A percentile compares a stretch with the other conserved stretches of the same genome.
Evolutionary conservation across 371 early-diverging fungal genomes (phyloP).

Genomic region (Mucor racemosus): DNA sequence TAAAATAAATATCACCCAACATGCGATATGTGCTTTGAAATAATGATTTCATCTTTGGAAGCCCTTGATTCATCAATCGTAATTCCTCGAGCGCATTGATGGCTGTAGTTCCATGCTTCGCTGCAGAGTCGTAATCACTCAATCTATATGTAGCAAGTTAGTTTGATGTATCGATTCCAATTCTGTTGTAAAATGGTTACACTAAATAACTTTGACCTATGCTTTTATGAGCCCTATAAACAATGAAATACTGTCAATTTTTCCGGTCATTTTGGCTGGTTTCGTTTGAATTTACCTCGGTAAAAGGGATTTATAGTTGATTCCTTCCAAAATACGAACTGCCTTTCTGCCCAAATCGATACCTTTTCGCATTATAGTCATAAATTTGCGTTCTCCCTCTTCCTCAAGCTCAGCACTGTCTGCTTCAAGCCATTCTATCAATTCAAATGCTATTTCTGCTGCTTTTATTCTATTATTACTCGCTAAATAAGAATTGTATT

Average conservation of each 20-base stretch:
- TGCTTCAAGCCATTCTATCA: constrained; percentile 30
- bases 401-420: constrained; percentile 23
- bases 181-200: constrained; percentile 18
- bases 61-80: not conserved
- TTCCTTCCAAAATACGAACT: constrained; percentile 1
- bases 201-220: constrained; percentile 28
- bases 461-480: constrained; percentile 16
- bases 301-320: not conserved
- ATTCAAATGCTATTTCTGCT: constrained; percentile 21
- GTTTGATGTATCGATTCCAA: too few relatives aligned
- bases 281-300: not conserved
- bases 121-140: constrained; percentile 27
- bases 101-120: constrained; percentile 10
- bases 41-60: not conserved
- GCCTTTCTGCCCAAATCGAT: constrained; percentile 23
- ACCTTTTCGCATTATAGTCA: not conserved
- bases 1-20: constrained; percentile 42
- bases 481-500: constrained; percentile 9
- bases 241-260: not conserved
- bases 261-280: too few relatives aligned
- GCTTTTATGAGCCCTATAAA: constrained; percentile 16
- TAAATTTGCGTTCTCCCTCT: constrained; percentile 15
- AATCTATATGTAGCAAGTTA: constrained; percentile 17
- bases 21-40: constrained; percentile 32
- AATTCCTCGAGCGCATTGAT: constrained; percentile 10